Conservation (phyloP, 768 basidiomycete species). For the Termitomyces sp. region DNA sequence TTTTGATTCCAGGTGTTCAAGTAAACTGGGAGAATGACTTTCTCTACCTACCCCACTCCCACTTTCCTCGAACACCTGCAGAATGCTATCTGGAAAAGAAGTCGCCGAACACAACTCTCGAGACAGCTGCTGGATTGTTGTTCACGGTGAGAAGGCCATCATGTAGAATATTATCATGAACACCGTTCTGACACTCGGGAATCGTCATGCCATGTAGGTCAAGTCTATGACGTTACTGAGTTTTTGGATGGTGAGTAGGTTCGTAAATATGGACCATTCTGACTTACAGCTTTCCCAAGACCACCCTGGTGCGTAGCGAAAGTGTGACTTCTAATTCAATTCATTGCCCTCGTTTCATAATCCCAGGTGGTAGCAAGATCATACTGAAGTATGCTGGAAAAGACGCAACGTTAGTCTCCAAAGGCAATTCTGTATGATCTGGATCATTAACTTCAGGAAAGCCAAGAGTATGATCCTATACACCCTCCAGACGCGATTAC, state of each 20-base stretch:
- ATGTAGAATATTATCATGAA: too few relatives aligned
- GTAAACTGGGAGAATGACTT: too few relatives aligned
- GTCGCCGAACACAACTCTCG: slow-evolving; percentile 55
- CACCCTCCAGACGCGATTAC: slow-evolving; percentile 84
- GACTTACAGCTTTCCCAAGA: slow-evolving; percentile 31
- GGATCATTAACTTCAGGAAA: slow-evolving; percentile 24
- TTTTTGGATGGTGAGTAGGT: slow-evolving; percentile 58
- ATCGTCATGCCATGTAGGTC: slow-evolving; percentile 48
- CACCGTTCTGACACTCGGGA: not conserved
- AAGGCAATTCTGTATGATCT: not conserved
- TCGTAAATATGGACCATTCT: not conserved
- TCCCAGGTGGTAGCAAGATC: slow-evolving; percentile 73
- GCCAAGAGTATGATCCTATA: slow-evolving; percentile 82
- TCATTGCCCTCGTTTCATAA: not conserved
- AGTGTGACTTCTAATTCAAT: not conserved
- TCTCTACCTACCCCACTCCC: too few relatives aligned
- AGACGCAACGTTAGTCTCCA: slow-evolving; percentile 70
- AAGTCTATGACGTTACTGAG: slow-evolving; percentile 77
- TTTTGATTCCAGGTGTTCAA: too few relatives aligned
- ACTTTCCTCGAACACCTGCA: too few relatives aligned
- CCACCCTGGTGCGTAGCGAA: slow-evolving; percentile 51
- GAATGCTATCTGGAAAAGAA: slow-evolving; percentile 39
- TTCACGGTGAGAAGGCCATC: slow-evolving; percentile 56
- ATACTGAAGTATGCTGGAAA: slow-evolving; percentile 87
- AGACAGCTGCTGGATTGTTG: slow-evolving; percentile 79